Evolutionary conservation across 2,329 filamentous ascomycete genomes (phyloP), one percentile per base, ranked within the genome.

Genomic region (Metarhizium guizhouense): DNA sequence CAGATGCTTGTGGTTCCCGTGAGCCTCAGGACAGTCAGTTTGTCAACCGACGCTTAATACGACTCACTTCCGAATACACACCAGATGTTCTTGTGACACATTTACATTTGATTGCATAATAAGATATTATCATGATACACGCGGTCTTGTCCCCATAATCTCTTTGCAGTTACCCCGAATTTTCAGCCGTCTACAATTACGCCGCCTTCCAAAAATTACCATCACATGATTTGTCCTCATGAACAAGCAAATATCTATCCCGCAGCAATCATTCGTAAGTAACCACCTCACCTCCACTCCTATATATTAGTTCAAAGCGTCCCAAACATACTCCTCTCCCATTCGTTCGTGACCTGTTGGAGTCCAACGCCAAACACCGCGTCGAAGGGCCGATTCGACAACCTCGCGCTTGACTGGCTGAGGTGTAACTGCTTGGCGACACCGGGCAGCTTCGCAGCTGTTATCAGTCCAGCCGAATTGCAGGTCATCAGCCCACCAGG

Each of bases 401-500:
- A 62, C 64, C 54, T 72, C 65, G 29, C 69, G 64, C 62, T 69
- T 71, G 55, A 64, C 64, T 25, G 57, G 59, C 42, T 66, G 63
- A 20, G 65, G 58, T 18, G 60, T 56, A 2, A 58, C 57, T 32
- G 57, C 60, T 5, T 62, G 61, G 43, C 72, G 72, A 52, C 72
- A 74, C 47, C 59, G 60, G 6, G 68, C 66, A 47, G 72, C 71
- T 29, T 69, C 64, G 56, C 72, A 74, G 49, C 64, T 69, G 56
- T 73, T 75, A 59, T 75, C 70, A 18, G 62, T 72, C 72, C 72
- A 74, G 49, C 72, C 71, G 47, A 73, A 61, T 20, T 64, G 64
- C 56, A 74, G 65, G 56, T 74, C 72, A 53, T 74, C 72, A 30
- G 65, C 70, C 72, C 72, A 74, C 72, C 72, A 74, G 34, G 69